phyloP scores from a whole-genome alignment of 495 filamentous ascomycete species.

The Lophiotrema nucula region DNA sequence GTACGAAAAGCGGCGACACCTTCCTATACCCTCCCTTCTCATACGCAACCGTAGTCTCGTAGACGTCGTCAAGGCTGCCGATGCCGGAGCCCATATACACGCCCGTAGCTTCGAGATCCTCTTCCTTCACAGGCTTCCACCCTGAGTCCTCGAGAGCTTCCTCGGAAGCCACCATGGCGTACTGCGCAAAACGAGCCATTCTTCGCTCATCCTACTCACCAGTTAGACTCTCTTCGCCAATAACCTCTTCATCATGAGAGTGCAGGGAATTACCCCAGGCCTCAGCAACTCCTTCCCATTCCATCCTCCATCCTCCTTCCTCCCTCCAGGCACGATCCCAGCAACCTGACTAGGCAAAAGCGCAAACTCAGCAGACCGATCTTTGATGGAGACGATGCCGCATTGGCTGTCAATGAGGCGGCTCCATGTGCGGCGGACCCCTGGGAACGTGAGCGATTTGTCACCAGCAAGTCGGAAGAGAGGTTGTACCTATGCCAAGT shows the following conservation, averaged over 20 bases:
- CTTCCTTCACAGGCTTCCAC: slow-evolving; percentile 64
- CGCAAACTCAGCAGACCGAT: slow-evolving; percentile 58
- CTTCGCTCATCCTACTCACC: slow-evolving; percentile 64
- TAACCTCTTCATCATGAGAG: neutral
- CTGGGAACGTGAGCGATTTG: too few relatives aligned
- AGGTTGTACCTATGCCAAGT: slow-evolving; percentile 66
- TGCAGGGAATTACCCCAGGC: slow-evolving; percentile 46
- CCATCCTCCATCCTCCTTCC: slow-evolving; percentile 61
- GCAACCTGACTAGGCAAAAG: slow-evolving; percentile 81
- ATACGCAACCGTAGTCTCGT: slow-evolving; percentile 74
- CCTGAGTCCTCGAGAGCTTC: slow-evolving; percentile 84
- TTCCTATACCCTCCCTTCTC: slow-evolving; percentile 84
- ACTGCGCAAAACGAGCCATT: slow-evolving; percentile 91
- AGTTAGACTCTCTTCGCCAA: neutral
- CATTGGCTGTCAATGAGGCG: slow-evolving; percentile 75
- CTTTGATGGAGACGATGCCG: slow-evolving; percentile 70
- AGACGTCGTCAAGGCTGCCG: slow-evolving; percentile 87
- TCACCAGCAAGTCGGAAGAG: neutral
- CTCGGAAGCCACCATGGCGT: slow-evolving; percentile 80
- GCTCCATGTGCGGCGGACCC: slow-evolving; percentile 74
- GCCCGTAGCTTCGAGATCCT: slow-evolving; percentile 69
- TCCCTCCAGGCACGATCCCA: slow-evolving; percentile 69
- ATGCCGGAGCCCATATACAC: slow-evolving; percentile 96
- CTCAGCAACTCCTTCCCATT: slow-evolving; percentile 71
- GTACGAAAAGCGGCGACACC: slow-evolving; percentile 88